Percentiles rank a stretch among this genome's conserved stretches.
These are phyloP conservation scores for Penicillium fimorum DNA, from an alignment of 495 filamentous ascomycete species.

Conservation along the genomic window DNA sequence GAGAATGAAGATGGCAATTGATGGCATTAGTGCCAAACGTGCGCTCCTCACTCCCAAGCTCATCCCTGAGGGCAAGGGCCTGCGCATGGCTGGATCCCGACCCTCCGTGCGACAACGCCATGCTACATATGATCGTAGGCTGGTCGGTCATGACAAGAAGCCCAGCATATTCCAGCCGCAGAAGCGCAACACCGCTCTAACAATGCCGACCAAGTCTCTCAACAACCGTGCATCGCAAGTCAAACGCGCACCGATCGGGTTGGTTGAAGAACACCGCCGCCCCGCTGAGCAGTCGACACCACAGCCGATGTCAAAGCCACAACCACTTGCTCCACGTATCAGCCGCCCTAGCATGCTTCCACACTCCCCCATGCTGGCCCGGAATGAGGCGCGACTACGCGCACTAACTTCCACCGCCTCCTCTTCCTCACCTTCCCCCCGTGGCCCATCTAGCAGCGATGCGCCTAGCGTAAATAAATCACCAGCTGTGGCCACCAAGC, in stretches of 20 bases:
- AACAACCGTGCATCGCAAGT: constrained; percentile 39
- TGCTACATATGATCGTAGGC: constrained; percentile 27
- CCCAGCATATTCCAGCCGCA: constrained; percentile 4
- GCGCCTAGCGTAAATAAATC: constrained; percentile 8
- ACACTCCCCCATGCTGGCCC: constrained; percentile 16
- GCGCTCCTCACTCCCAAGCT: constrained; percentile 48
- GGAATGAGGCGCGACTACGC: constrained; percentile 31
- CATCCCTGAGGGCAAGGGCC: constrained; percentile 26
- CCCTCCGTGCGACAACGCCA: constrained; percentile 28
- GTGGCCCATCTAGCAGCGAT: background rate
- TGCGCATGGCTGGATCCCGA: constrained; percentile 26
- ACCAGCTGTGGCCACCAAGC: constrained; percentile 2
- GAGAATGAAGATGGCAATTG: constrained; percentile 47
- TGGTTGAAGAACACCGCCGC: constrained; percentile 43
- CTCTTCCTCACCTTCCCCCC: background rate
- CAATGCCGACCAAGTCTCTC: constrained; percentile 43
- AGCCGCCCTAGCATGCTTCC: background rate
- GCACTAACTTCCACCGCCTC: background rate
- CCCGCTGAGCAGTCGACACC: constrained; percentile 23
- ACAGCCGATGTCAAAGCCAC: constrained; percentile 4
- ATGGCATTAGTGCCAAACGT: constrained; percentile 50
- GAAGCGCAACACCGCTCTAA: constrained; percentile 34
- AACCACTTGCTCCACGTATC: constrained; percentile 1
- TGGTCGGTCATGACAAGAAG: constrained; percentile 22
- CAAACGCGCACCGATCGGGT: constrained; percentile 37